These are phyloP conservation scores for Irpex sp. DNA, from an alignment of 1,284 basidiomycete genomes.

Conservation along the genomic window DNA sequence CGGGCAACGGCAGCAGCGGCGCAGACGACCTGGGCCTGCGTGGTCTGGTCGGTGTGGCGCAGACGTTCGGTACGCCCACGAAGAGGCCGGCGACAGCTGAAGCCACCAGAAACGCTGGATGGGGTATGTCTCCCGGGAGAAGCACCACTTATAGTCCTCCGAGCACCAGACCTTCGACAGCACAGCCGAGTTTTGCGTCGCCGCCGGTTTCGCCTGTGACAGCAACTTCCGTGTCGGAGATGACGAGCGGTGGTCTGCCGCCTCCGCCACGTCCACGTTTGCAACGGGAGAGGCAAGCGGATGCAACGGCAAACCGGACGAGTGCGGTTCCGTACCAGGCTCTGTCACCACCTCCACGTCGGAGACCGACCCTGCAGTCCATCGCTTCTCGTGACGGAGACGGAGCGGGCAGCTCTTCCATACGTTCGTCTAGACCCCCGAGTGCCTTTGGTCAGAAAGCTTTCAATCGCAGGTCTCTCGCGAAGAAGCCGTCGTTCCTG, in stretches of 20 bases:
- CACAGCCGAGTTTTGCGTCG: constrained; percentile 22
- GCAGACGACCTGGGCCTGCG: constrained; percentile 1
- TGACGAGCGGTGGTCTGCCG: constrained; percentile 24
- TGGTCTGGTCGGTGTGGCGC: constrained; percentile 1
- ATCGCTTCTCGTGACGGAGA: constrained; percentile 12
- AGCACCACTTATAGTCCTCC: background rate
- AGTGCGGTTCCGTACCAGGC: constrained; percentile 32
- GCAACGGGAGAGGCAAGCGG: constrained; percentile 16
- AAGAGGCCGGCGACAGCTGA: constrained; percentile 7
- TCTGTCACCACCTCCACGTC: constrained; percentile 34
- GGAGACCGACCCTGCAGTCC: constrained; percentile 11
- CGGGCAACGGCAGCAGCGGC: background rate
- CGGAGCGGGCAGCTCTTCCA: constrained; percentile 10
- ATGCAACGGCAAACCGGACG: constrained; percentile 16
- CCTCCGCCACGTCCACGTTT: constrained; percentile 34
- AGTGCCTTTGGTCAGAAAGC: constrained; percentile 27
- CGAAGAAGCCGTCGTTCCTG: constrained; percentile 68
- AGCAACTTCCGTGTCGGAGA: constrained; percentile 17
- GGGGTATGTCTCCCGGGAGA: background rate
- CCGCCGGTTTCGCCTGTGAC: constrained; percentile 16
- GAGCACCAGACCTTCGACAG: constrained; percentile 25
- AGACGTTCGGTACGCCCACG: constrained; percentile 1
- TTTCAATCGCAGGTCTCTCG: constrained; percentile 33
- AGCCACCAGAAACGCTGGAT: background rate
- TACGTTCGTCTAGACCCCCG: constrained; percentile 19